Evolutionary conservation across 2,329 filamentous ascomycete species (phyloP), one percentile per base, ranked within the genome.

Genomic region (Teratosphaeria viscida): DNA sequence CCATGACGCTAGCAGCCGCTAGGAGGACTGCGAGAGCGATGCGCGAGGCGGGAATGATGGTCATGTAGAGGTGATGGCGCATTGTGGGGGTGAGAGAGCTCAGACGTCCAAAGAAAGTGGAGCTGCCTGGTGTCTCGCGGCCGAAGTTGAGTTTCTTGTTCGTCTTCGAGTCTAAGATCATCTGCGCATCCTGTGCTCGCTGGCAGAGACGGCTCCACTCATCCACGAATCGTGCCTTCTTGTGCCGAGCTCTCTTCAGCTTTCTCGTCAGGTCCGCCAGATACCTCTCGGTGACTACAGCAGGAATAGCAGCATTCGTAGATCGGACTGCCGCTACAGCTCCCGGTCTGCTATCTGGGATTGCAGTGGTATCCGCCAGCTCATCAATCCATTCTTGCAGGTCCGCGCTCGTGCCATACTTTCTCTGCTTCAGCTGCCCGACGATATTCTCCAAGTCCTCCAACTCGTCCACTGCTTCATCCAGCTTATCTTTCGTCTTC

Each of bases 371-470:
- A 64, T 97, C 92, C 2, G 85, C 86, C 35, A 99, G 78, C 70
- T 99, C 94, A 65, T 97, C 92, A 64, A 99, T 95, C 94, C 94
- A 99, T 66, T 96, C 92, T 65, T 86, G 84, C 69, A 92, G 94
- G 52, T 88, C 82, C 58, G 79, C 78, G 5, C 89, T 86, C 27
- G 85, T 89, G 16, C 88, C 90, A 2, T 84, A 86, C 77, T 96
- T 96, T 65, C 91, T 84, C 64, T 86, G 85, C 64, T 86, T 85
- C 49, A 99, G 79, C 71, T 94, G 89, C 23, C 82, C 76, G 2
- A 97, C 87, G 70, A 95, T 90, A 3, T 82, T 79, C 71, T 96
- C 92, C 16, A 96, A 78, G 61, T 90, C 85, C 65, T 95, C 90
- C 19, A 97, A 77, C 60, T 85, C 86, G 54, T 88, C 81, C 60